Conservation (phyloP, 495 filamentous ascomycete genomes). For the Pyrenula aspistea region DNA sequence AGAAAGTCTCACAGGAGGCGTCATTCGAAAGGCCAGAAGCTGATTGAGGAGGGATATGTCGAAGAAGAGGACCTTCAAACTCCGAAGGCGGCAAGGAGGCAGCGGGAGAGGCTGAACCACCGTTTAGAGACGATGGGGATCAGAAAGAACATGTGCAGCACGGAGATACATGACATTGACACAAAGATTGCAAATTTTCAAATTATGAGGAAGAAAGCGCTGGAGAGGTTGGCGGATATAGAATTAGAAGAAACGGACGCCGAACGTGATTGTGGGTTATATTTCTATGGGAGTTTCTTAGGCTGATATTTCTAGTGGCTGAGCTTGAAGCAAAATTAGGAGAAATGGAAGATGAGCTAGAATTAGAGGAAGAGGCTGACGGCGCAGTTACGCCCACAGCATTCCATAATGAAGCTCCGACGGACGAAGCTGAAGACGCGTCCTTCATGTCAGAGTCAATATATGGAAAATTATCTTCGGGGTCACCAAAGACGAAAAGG, state of each 20-base stretch:
- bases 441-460: slow-evolving; percentile 97
- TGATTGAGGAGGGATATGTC: slow-evolving; percentile 50
- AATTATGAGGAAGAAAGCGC: slow-evolving; percentile 83
- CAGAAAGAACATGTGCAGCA: slow-evolving; percentile 93
- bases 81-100: slow-evolving; percentile 59
- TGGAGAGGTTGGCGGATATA: slow-evolving; percentile 79
- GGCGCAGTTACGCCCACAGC: slow-evolving; percentile 38
- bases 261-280: slow-evolving; percentile 66
- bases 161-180: slow-evolving; percentile 93
- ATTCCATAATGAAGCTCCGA: slow-evolving; percentile 41
- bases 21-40: slow-evolving; percentile 57
- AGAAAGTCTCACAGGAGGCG: slow-evolving; percentile 56
- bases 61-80: slow-evolving; percentile 45
- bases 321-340: slow-evolving; percentile 80
- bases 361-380: slow-evolving; percentile 50
- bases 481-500: slow-evolving; percentile 48
- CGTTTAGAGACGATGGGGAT: slow-evolving; percentile 83
- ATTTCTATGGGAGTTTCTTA: slow-evolving; percentile 1
- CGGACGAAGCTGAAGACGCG: slow-evolving; percentile 44
- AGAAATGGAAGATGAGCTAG: slow-evolving; percentile 64
- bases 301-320: slow-evolving; percentile 39
- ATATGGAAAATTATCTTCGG: slow-evolving; percentile 77
- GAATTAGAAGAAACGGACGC: slow-evolving; percentile 86
- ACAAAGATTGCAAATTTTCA: slow-evolving; percentile 91
- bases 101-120: slow-evolving; percentile 64